A percentile compares a stretch with the other conserved stretches of the same genome.
These are phyloP conservation scores for Parachlorella kessleri DNA, from an alignment of 139 green algal species.

Conservation along the genomic window DNA sequence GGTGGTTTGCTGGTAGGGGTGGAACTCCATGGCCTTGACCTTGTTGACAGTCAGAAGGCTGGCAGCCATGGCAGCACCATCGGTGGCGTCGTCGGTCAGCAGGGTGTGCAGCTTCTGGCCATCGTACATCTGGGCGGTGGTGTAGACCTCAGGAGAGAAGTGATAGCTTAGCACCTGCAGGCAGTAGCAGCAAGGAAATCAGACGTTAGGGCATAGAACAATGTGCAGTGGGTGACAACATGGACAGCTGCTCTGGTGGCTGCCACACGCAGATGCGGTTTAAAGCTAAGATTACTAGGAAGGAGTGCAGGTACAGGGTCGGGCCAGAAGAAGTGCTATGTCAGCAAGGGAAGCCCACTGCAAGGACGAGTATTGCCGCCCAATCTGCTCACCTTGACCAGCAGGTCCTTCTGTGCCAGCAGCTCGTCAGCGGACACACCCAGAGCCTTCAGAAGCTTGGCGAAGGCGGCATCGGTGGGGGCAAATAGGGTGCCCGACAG, in stretches of 20 bases:
- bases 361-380: too few relatives aligned
- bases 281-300: too few relatives aligned
- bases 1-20: background rate
- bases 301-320: too few relatives aligned
- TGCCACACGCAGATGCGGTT: too few relatives aligned
- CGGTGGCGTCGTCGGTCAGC: conserved; percentile 12
- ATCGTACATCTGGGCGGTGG: background rate
- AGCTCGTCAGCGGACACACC: conserved; percentile 8
- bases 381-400: background rate
- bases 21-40: background rate
- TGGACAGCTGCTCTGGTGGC: too few relatives aligned
- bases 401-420: conserved; percentile 6
- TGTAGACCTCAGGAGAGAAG: conserved; percentile 22
- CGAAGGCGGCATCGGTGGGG: conserved; percentile 32
- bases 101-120: conserved; percentile 18
- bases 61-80: background rate
- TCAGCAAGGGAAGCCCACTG: too few relatives aligned
- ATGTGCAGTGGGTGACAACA: too few relatives aligned
- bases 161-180: conserved; percentile 32
- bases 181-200: too few relatives aligned
- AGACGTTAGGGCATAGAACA: too few relatives aligned
- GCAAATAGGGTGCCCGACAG: conserved; percentile 37
- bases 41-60: background rate
- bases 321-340: too few relatives aligned
- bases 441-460: background rate